Evolutionary conservation across 805 yeast species (phyloP), one percentile per base, ranked within the genome.

Genomic region (Lipomyces yamadae): DNA sequence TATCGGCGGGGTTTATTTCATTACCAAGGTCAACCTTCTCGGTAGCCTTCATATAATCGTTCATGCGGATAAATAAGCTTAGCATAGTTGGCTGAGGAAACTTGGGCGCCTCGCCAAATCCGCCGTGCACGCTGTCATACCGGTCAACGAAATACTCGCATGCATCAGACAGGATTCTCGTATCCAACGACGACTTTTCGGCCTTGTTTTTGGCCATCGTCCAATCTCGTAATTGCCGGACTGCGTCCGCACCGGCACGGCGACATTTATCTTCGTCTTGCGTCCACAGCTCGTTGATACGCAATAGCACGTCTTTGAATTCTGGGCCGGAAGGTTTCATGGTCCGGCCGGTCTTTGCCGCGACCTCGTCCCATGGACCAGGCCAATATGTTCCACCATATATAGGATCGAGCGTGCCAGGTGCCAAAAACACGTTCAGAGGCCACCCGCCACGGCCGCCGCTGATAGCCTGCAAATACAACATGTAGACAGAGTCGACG

Each of bases 371-470:
- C 61, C 66, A 55, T 1, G 80, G 79, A 2, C 79, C 79, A 1
- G 77, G 73, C 78, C 79, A 78, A 63, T 76, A 79, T 4, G 79
- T 77, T 3, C 81, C 82, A 2, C 79, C 81, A 63, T 73, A 76
- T 42, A 78, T 73, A 15, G 81, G 81, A 45, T 72, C 73, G 58
- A 76, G 71, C 0, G 74, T 60, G 2, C 74, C 75, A 1, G 81
- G 81, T 1, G 74, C 73, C 60, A 79, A 71, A 67, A 79, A 78
- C 2, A 76, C 79, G 65, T 78, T 79, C 55, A 79, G 68, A 4
- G 81, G 81, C 81, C 81, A 79, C 24, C 81, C 81, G 11, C 80
- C 78, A 0, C 72, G 73, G 32, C 71, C 69, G 18, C 70, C 66
- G 10, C 76, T 72, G 58, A 65, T 66, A 3, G 76, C 78, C 70